Evolutionary conservation across 106 monocot species (phyloP), one percentile per base, ranked within the genome.

Genomic region (Acorus gramineus): DNA sequence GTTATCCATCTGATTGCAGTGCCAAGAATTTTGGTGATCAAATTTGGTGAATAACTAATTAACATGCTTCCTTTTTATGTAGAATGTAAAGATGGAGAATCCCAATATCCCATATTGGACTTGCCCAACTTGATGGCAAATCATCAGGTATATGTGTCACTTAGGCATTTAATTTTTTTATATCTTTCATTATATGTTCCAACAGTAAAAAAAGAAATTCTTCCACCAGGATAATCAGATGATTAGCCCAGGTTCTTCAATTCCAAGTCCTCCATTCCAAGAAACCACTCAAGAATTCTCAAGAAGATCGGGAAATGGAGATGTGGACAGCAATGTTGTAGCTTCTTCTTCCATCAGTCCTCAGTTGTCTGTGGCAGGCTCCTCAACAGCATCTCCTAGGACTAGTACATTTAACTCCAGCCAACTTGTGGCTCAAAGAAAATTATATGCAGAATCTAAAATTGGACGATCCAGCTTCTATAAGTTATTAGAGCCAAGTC

Each of bases 401-500:
- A 48, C 60, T 8, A 43, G 57, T 45, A 57, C 79, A 49, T 65
- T 79, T 50, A 68, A 46, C 13, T 71, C 90, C 28, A 71, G 52
- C 73, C 85, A 84, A 42, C 74, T 73, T 56, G 62, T 74, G 60
- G 66, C 71, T 46, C 92, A 87, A 61, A 80, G 74, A 58, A 93
- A 89, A 78, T 46, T 80, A 12, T 80, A 75, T 70, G 82, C 77
- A 13, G 89, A 89, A 66, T 76, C 80, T 75, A 71, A 85, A 72
- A 59, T 70, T 14, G 89, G 89, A 63, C 77, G 83, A 56, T 83
- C 82, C 66, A 89, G 89, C 78, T 89, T 93, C 74, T 69, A 74
- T 70, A 93, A 85, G 74, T 85, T 93, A 73, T 68, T 93, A 53
- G 93, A 93, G 57, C 93, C 93, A 49, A 85, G 89, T 64, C 46